A percentile compares a stretch with the other conserved stretches of the same genome.
Evolutionary conservation across 139 green algal species (phyloP).

Genomic region (Micractinium sp.): DNA sequence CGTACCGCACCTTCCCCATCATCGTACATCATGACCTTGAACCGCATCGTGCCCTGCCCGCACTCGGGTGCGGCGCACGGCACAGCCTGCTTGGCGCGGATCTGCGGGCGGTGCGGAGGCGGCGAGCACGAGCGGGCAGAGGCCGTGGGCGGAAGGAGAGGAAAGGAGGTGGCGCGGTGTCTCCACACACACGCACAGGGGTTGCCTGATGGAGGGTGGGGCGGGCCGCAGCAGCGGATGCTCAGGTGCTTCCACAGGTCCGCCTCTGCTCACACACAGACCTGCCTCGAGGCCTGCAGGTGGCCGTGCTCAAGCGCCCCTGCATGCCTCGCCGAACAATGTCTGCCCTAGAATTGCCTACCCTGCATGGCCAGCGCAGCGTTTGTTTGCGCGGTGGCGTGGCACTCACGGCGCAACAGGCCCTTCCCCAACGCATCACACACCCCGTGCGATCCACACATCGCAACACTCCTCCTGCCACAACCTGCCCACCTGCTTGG

Average conservation of each 20-base stretch:
- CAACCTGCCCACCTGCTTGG: conserved; percentile 48
- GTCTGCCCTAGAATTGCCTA: too few species aligned
- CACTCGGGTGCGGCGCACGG: conserved; percentile 14
- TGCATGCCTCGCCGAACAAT: too few species aligned
- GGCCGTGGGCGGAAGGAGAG: not conserved
- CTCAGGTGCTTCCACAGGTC: too few species aligned
- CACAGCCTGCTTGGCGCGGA: conserved; percentile 6
- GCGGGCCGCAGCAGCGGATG: too few species aligned
- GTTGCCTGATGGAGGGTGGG: too few species aligned
- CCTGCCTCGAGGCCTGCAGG: too few species aligned
- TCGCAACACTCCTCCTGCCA: not conserved
- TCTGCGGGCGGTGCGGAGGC: not conserved
- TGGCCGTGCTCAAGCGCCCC: too few species aligned
- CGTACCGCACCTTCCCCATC: conserved; percentile 70
- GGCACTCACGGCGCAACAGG: not conserved
- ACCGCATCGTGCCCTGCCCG: conserved; percentile 33
- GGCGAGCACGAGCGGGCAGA: not conserved
- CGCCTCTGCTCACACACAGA: too few species aligned
- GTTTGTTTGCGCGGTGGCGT: too few species aligned
- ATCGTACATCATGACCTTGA: conserved; percentile 92
- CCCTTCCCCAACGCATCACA: not conserved
- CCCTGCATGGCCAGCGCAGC: too few species aligned
- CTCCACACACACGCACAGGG: too few species aligned
- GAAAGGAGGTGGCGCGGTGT: not conserved
- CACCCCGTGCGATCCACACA: too few species aligned